Conservation (phyloP, 1,284 basidiomycete species). For the Irpex rosettiformis region DNA sequence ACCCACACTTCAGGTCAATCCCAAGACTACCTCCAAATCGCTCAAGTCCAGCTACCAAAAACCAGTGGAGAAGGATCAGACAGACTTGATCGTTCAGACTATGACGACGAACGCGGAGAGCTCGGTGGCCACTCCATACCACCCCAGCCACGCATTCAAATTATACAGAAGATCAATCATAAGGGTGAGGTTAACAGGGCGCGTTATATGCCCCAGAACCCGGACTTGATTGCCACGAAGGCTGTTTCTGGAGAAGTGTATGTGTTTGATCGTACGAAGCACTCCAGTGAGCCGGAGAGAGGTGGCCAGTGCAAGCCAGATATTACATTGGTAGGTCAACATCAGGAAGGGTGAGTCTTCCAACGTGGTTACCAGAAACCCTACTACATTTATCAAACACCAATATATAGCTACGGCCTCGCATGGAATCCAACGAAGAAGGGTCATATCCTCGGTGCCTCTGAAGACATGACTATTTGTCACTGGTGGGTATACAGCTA, state of each 20-base stretch:
- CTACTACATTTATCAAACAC: background rate
- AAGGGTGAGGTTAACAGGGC: constrained; percentile 96
- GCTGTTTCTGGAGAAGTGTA: constrained; percentile 87
- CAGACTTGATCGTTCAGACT: constrained; percentile 75
- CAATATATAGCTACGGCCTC: constrained; percentile 73
- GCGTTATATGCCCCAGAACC: constrained; percentile 98
- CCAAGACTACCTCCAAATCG: constrained; percentile 96
- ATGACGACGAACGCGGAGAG: constrained; percentile 93
- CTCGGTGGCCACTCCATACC: constrained; percentile 84
- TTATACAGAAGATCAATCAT: constrained; percentile 96
- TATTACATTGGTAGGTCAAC: constrained; percentile 87
- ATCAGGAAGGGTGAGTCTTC: constrained; percentile 80
- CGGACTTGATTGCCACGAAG: constrained; percentile 95
- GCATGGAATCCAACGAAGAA: constrained; percentile 85
- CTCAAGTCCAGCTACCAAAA: constrained; percentile 90
- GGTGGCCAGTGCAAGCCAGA: constrained; percentile 87
- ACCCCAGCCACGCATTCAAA: constrained; percentile 77
- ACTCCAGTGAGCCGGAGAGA: constrained; percentile 87
- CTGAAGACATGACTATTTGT: constrained; percentile 95
- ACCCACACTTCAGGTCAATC: constrained; percentile 97
- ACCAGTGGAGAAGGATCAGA: constrained; percentile 59
- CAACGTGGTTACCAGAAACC: background rate
- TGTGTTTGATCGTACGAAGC: constrained; percentile 96
- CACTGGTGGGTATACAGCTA: constrained; percentile 69
- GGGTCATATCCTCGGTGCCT: constrained; percentile 89